A percentile compares a stretch with the other conserved stretches of the same genome.
phyloP scores from a whole-genome alignment of 1,139 yeast species.

The Candida tropicalis region DNA sequence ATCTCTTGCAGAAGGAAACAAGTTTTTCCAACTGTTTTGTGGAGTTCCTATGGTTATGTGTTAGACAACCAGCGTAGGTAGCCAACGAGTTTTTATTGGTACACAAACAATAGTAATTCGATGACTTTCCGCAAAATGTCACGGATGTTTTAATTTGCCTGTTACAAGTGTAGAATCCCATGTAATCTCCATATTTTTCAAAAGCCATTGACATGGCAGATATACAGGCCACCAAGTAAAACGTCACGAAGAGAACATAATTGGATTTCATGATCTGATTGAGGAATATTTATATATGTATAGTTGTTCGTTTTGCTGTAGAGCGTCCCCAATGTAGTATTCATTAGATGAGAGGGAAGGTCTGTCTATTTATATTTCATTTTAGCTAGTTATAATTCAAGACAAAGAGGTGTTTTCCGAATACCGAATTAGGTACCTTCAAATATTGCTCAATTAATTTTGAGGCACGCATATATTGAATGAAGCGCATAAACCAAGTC shows the following conservation, averaged over 20 bases:
- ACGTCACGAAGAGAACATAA: neutral
- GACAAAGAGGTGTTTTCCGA: too few species aligned
- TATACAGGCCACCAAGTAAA: neutral
- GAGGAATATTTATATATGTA: too few species aligned
- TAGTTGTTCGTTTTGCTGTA: too few species aligned
- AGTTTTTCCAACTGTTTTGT: neutral
- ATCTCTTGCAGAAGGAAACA: neutral
- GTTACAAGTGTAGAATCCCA: neutral
- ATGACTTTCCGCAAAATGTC: neutral
- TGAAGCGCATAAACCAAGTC: too few species aligned
- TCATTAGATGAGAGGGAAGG: too few species aligned
- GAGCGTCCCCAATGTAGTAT: too few species aligned
- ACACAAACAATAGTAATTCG: slow-evolving; percentile 15
- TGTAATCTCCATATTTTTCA: neutral
- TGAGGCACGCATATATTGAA: too few species aligned
- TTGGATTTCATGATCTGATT: neutral
- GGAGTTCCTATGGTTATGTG: slow-evolving; percentile 2
- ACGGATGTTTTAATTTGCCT: neutral
- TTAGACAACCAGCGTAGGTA: slow-evolving; percentile 20
- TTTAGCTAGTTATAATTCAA: too few species aligned
- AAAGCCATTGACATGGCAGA: neutral
- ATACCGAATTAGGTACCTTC: too few species aligned
- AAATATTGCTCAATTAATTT: too few species aligned
- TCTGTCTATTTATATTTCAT: too few species aligned
- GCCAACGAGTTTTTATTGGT: slow-evolving; percentile 16